Conservation (phyloP, 192 early-diverging fungal genomes). For the Umbelopsis vinacea region DNA sequence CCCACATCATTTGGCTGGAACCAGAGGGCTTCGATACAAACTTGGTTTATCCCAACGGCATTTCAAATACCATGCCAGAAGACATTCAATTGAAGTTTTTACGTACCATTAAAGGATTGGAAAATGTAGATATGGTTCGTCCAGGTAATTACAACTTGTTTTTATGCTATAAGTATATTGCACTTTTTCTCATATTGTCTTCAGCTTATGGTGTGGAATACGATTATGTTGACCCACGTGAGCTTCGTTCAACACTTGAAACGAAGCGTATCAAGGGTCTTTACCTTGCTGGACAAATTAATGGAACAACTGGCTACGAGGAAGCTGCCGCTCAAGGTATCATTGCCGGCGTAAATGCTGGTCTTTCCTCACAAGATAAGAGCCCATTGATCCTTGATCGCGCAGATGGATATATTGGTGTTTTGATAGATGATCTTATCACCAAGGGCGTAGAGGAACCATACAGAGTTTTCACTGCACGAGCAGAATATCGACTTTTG, state of each 20-base stretch:
- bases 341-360: conserved; percentile 80
- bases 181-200: neutral
- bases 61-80: conserved; percentile 85
- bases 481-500: conserved; percentile 80
- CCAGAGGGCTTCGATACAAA: conserved; percentile 77
- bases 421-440: conserved; percentile 81
- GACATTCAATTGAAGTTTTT: conserved; percentile 72
- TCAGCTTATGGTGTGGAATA: conserved; percentile 85
- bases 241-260: conserved; percentile 74
- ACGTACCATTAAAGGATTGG: conserved; percentile 73
- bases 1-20: conserved; percentile 80
- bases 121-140: conserved; percentile 72
- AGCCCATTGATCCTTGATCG: conserved; percentile 70
- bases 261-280: conserved; percentile 78
- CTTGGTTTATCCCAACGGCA: conserved; percentile 82
- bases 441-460: conserved; percentile 84
- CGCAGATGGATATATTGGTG: conserved; percentile 82
- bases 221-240: conserved; percentile 83
- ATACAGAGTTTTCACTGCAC: conserved; percentile 82
- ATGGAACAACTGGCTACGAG: conserved; percentile 88
- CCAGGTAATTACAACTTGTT: conserved; percentile 47
- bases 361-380: conserved; percentile 54
- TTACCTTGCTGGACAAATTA: conserved; percentile 85
- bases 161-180: neutral
- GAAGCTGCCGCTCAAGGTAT: conserved; percentile 84